Evolutionary conservation across 108 stramenopile species (phyloP), one percentile per base, ranked within the genome.

Genomic region (Epipyxis sp.): DNA sequence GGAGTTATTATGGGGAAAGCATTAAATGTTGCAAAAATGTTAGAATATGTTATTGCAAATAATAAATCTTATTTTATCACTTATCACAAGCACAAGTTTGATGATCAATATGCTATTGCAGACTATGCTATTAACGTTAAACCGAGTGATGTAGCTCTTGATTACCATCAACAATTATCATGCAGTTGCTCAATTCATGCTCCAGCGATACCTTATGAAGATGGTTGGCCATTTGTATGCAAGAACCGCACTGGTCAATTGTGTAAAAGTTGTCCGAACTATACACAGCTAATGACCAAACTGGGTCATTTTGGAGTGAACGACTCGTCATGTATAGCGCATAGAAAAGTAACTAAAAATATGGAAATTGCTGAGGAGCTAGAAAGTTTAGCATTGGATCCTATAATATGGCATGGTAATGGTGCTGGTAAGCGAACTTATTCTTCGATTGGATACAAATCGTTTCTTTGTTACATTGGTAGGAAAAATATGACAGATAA

Each of bases 31-130:
- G 71, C 42, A 13, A 3, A 39, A 6, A 74, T 74, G 71, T 25
- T 74, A 32, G 71, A 74, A 16, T 20, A 74, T 37, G 50, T 74
- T 32, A 37, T 57, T 6, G 25, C 32, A 29, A 3, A 46, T 37
- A 74, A 57, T 74, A 27, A 6, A 13, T 13, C 13, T 13, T 74
- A 74, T 37, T 74, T 30, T 42, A 74, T 42, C 34, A 74, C 71
- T 29, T 57, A 74, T 42, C 46, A 42, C 6, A 46, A 74, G 35
- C 50, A 46, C 71, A 74, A 74, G 50, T 74, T 74, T 74, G 71
- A 74, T 57, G 71, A 74, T 57, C 71, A 74, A 42, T 74, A 35
- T 6, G 71, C 71, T 74, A 57, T 74, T 39, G 71, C 13, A 74
- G 71, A 54, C 27, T 74, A 74, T 74, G 44, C 71, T 42, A 13